These are phyloP conservation scores for Backusella circina DNA, from an alignment of 192 early-diverging fungal species.

Conservation along the genomic window DNA sequence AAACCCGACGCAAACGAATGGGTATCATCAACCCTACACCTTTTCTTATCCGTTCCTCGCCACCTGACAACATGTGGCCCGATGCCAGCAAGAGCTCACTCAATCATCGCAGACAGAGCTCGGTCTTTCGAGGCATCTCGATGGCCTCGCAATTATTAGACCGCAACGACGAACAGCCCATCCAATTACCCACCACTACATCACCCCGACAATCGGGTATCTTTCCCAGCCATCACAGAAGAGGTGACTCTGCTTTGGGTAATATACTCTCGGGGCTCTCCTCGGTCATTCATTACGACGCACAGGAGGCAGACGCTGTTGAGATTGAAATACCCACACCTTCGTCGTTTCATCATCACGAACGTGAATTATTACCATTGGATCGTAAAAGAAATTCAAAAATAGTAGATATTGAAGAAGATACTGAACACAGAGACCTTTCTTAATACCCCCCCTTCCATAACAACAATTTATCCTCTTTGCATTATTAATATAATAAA, in stretches of 20 bases:
- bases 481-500: not conserved
- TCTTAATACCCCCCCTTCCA: not conserved
- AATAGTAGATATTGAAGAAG: conserved; percentile 15
- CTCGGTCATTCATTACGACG: not conserved
- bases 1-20: not conserved
- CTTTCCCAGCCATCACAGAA: not conserved
- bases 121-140: conserved; percentile 30
- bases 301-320: conserved; percentile 23
- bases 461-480: not conserved
- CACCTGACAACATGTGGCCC: not conserved
- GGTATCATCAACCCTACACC: not conserved
- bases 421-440: conserved; percentile 10
- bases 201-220: not conserved
- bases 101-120: conserved; percentile 23
- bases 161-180: conserved; percentile 19
- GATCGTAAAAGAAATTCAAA: conserved; percentile 2
- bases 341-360: not conserved
- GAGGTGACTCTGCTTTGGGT: conserved; percentile 3
- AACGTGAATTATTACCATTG: conserved; percentile 9
- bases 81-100: not conserved
- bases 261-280: conserved; percentile 8
- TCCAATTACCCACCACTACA: conserved; percentile 14
- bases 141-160: conserved; percentile 33
- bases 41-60: not conserved
- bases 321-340: conserved; percentile 34